Evolutionary conservation across 1,284 basidiomycete species (phyloP), one percentile per base, ranked within the genome.

Genomic region (Boletus semigastroideus): DNA sequence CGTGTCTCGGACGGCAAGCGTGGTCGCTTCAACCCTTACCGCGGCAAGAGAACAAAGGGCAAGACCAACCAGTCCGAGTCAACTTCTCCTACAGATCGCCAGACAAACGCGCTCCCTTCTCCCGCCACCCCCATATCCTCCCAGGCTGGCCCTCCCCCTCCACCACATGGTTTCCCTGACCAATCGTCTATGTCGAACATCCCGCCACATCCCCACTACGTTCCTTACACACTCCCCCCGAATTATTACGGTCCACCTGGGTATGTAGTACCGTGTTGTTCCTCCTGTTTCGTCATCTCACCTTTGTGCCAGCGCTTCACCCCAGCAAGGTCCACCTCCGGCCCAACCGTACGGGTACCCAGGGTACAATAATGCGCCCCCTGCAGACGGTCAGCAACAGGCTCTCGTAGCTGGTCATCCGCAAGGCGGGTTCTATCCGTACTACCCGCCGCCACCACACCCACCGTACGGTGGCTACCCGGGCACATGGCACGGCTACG

Each of bases 11-110:
- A 68, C 6, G 67, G 67, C 47, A 78, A 78, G 58, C 78, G 80
- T 30, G 79, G 79, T 61, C 78, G 85, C 8, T 85, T 72, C 57
- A 78, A 78, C 28, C 84, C 85, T 46, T 78, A 79, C 56, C 58
- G 62, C 27, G 42, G 45, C 40, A 78, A 77, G 56, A 68, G 70
- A 22, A 71, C 74, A 40, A 75, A 67, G 44, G 53, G 59, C 11
- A 68, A 68, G 49, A 34, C 53, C 5, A 51, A 42, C 38, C 63
- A 69, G 14, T 58, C 65, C 14, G 65, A 54, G 20, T 70, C 65
- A 0, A 45, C 40, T 16, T 70, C 65, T 14, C 68, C 65, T 2
- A 70, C 63, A 16, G 65, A 66, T 27, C 47, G 22, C 31, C 66
- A 69, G 28, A 53, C 42, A 5, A 59, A 53, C n/a, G 5, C 56